Evolutionary conservation across 2,329 filamentous ascomycete genomes (phyloP).

Genomic region (Phyllosticta ampelicida): DNA sequence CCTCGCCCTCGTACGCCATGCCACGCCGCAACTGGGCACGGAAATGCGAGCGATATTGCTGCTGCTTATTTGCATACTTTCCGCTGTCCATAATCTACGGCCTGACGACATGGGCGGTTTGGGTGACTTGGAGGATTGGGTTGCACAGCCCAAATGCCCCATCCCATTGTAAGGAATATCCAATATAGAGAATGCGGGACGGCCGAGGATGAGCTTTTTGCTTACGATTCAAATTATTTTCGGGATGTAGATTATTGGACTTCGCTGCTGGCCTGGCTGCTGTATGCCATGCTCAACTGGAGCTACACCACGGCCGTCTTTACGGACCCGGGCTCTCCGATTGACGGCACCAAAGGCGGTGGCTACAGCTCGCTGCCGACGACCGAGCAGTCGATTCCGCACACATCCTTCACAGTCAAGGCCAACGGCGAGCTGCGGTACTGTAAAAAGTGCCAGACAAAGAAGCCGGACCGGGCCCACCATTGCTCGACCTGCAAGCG

Average conservation of each 20-base stretch:
- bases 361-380: conserved; percentile 70
- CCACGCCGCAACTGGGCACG: conserved; percentile 46
- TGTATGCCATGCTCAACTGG: conserved; percentile 75
- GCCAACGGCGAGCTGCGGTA: conserved; percentile 76
- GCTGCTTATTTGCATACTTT: conserved; percentile 65
- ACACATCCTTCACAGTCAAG: conserved; percentile 82
- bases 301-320: conserved; percentile 91
- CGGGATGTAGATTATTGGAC: conserved; percentile 28
- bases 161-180: conserved; percentile 12
- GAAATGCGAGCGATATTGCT: conserved; percentile 74
- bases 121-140: conserved; percentile 69
- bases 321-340: conserved; percentile 67
- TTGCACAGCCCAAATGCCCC: background rate
- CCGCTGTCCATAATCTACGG: conserved; percentile 84
- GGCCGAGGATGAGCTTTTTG: conserved; percentile 27
- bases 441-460: conserved; percentile 94
- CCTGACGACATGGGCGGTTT: conserved; percentile 88
- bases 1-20: conserved; percentile 28
- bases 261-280: conserved; percentile 53
- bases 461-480: conserved; percentile 91
- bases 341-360: conserved; percentile 36
- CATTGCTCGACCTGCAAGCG: conserved; percentile 92
- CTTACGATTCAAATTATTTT: background rate
- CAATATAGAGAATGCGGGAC: conserved; percentile 33
- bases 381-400: conserved; percentile 45